phyloP scores from a whole-genome alignment of 768 basidiomycete species.

The Rhodotorula graminis region DNA sequence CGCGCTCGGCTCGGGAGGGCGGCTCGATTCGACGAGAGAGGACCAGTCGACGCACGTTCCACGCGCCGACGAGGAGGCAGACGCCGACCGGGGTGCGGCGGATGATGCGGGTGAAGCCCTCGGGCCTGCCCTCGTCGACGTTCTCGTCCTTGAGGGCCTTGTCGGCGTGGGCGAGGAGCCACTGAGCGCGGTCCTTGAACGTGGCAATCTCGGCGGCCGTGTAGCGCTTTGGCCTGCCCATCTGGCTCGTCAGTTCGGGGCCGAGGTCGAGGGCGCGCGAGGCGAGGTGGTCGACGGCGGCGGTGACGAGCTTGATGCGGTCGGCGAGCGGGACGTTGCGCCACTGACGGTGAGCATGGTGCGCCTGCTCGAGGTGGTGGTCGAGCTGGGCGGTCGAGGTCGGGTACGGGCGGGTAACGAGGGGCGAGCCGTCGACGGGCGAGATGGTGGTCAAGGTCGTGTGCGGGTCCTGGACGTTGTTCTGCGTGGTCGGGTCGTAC shows the following conservation, averaged over 20 bases:
- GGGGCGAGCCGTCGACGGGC: constrained; percentile 16
- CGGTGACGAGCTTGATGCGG: constrained; percentile 64
- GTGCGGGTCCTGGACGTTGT: not conserved
- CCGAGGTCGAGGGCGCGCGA: constrained; percentile 60
- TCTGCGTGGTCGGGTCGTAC: constrained; percentile 9
- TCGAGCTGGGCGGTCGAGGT: constrained; percentile 9
- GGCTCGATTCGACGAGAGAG: not conserved
- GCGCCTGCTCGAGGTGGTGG: not conserved
- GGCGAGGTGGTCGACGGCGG: constrained; percentile 62
- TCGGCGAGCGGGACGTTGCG: constrained; percentile 56
- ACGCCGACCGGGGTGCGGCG: constrained; percentile 79
- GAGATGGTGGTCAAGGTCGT: constrained; percentile 31
- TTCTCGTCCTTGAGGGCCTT: constrained; percentile 67
- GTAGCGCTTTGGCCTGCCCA: constrained; percentile 84
- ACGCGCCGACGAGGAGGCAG: constrained; percentile 79
- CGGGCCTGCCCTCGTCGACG: constrained; percentile 70
- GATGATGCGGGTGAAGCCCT: constrained; percentile 78
- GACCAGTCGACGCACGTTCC: constrained; percentile 65
- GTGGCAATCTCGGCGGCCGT: constrained; percentile 73
- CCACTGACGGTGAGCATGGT: constrained; percentile 28
- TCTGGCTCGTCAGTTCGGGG: constrained; percentile 74
- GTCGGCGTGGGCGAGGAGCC: constrained; percentile 79
- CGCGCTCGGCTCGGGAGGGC: too few species aligned
- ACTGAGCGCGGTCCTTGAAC: constrained; percentile 70
- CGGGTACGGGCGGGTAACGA: constrained; percentile 20